Base-by-base conservation (phyloP, 2,329 filamentous ascomycete genomes). In the Trichoderma gracile region DNA sequence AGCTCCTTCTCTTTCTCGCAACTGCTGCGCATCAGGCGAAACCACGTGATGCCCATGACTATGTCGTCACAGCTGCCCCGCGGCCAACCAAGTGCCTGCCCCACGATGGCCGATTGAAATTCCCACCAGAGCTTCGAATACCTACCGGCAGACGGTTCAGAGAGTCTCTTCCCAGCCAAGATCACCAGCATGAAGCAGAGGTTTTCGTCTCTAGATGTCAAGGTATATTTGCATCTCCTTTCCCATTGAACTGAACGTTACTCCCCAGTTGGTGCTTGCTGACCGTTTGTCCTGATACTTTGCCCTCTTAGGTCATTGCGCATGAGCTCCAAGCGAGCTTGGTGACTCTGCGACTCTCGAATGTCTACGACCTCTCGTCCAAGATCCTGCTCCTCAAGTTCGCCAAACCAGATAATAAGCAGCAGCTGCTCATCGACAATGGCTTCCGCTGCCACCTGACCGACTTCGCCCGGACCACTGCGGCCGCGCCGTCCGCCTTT, bases 381-480 rank as follows among this genome's bases (percentile, higher is more conserved):
- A 93, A 94, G 74, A 97, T 98, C 73, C 92, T 98, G 73, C 88
- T 98, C 27, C 85, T 99, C 77, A 98, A 97, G 75, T 95, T 99
- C 74, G 88, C 93, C 63, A 96, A 95, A 76, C 92, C 94, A 49
- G 89, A 94, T 73, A 85, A 89, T 69, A 93, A 93, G 77, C 89
- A 95, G 74, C 94, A 98, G 76, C 83, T 99, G 30, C 82, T 99
- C 58, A 87, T 99, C 71, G 95, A 99, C 76, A 95, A 92, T 1
- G 95, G 95, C 33, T 99, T 99, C 77, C 92, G 95, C 74, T 96
- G 92, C 77, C 95, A 99, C 75, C 82, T 98, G 65, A 98, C 95
- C 38, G 88, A 90, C 71, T 99, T 97, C 80, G 87, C 91, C 30
- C 90, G 95, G 69, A 90, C 93, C 0, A 94, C 94, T 1, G 92